Conservation (phyloP, 192 early-diverging fungal species). For the Dissophora ornata region DNA sequence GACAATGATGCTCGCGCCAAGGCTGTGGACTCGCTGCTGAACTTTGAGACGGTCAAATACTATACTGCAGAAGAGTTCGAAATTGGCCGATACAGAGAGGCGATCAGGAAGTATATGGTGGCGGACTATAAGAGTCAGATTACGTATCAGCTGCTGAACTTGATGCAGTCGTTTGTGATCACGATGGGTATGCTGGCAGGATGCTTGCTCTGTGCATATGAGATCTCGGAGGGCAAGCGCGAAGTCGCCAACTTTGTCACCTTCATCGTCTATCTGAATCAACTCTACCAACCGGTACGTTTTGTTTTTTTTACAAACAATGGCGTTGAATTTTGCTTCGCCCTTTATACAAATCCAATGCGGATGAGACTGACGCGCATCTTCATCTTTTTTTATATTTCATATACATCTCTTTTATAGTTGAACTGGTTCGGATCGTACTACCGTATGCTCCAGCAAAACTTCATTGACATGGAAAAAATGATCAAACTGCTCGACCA, state of each 20-base stretch:
- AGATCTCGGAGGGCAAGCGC: slow-evolving; percentile 77
- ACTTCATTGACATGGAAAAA: slow-evolving; percentile 97
- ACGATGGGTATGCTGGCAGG: slow-evolving; percentile 85
- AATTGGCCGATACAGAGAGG: slow-evolving; percentile 78
- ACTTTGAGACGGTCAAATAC: slow-evolving; percentile 99
- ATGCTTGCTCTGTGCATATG: slow-evolving; percentile 84
- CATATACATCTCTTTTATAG: slow-evolving; percentile 34
- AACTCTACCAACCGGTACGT: slow-evolving; percentile 91
- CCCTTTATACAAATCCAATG: no score
- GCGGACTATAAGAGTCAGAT: slow-evolving; percentile 87
- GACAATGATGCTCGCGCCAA: slow-evolving; percentile 88
- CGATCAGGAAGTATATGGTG: slow-evolving; percentile 80
- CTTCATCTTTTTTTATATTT: not conserved
- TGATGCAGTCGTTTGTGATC: slow-evolving; percentile 89
- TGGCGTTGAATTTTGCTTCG: no score
- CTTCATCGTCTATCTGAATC: slow-evolving; percentile 88
- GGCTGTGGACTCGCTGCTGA: slow-evolving; percentile 93
- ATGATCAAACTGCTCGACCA: slow-evolving; percentile 90
- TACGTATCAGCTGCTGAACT: slow-evolving; percentile 84
- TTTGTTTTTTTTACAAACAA: no score
- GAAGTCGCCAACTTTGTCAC: slow-evolving; percentile 88
- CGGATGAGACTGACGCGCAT: no score
- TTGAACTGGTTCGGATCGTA: slow-evolving; percentile 93
- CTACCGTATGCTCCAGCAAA: slow-evolving; percentile 94
- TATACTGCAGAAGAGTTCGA: slow-evolving; percentile 94